Conservation (phyloP, 306 rosid genomes). For the Sechiopsis laciniata region DNA sequence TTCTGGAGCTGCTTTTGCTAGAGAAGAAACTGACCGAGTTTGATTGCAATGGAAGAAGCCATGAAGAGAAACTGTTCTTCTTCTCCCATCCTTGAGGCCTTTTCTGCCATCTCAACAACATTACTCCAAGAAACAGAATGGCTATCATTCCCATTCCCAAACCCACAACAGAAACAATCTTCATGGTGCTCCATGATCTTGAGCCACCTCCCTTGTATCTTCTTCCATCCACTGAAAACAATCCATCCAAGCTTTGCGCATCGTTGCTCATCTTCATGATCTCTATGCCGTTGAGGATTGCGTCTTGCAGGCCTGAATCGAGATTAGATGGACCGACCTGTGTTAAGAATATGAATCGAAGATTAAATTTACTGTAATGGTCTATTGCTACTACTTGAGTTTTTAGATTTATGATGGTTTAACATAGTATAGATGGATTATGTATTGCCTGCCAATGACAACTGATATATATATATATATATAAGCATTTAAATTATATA, state of each 20-base stretch:
- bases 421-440: background rate
- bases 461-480: no score
- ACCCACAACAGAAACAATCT: conserved; percentile 40
- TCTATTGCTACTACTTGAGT: no score
- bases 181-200: conserved; percentile 14
- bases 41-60: conserved; percentile 56
- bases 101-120: conserved; percentile 39
- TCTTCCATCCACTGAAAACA: conserved; percentile 39
- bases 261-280: conserved; percentile 63
- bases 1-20: conserved; percentile 31
- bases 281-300: conserved; percentile 73
- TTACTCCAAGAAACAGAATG: conserved; percentile 29
- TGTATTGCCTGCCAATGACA: background rate
- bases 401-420: background rate
- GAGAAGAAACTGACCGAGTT: conserved; percentile 23
- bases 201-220: conserved; percentile 36
- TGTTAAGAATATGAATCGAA: background rate
- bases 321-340: conserved; percentile 40
- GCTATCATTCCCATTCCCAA: conserved; percentile 37
- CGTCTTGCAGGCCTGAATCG: conserved; percentile 36
- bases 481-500: no score
- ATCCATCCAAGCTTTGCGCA: conserved; percentile 54
- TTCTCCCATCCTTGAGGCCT: conserved; percentile 54
- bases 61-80: conserved; percentile 43
- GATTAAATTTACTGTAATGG: no score